phyloP scores from a whole-genome alignment of 169 alveolate species.

The Plasmodium vivax region DNA sequence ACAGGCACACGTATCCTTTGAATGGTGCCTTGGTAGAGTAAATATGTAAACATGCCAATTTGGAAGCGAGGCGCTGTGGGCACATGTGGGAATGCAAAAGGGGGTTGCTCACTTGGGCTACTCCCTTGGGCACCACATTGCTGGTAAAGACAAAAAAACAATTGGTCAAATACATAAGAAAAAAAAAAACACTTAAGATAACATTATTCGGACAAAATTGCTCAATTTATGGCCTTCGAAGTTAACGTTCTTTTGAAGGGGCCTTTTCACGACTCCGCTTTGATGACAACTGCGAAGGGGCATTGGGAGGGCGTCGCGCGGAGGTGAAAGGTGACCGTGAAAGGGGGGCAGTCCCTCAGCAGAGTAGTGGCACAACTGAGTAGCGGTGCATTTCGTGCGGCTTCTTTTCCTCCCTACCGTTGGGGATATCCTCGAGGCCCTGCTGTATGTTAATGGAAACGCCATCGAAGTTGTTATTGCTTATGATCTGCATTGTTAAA shows the following conservation, averaged over 20 bases:
- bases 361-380: background rate
- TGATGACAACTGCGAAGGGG: slow-evolving; percentile 35
- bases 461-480: slow-evolving; percentile 59
- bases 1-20: background rate
- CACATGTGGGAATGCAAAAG: background rate
- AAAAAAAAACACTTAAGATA: slow-evolving; percentile 11
- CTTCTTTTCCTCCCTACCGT: slow-evolving; percentile 30
- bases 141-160: background rate
- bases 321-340: background rate
- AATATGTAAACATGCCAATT: background rate
- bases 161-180: background rate
- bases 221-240: background rate
- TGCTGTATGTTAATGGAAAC: slow-evolving; percentile 54
- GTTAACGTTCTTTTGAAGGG: background rate
- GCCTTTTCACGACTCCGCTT: slow-evolving; percentile 32
- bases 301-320: background rate
- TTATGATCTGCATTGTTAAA: slow-evolving; percentile 21
- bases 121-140: background rate
- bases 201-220: slow-evolving; percentile 3
- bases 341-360: background rate
- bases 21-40: background rate
- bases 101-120: background rate
- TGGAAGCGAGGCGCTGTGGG: background rate
- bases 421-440: slow-evolving; percentile 51
- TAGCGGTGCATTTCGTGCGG: background rate